Evolutionary conservation across 2,329 filamentous ascomycete genomes (phyloP).

Genomic region (Penicillium sp.): DNA sequence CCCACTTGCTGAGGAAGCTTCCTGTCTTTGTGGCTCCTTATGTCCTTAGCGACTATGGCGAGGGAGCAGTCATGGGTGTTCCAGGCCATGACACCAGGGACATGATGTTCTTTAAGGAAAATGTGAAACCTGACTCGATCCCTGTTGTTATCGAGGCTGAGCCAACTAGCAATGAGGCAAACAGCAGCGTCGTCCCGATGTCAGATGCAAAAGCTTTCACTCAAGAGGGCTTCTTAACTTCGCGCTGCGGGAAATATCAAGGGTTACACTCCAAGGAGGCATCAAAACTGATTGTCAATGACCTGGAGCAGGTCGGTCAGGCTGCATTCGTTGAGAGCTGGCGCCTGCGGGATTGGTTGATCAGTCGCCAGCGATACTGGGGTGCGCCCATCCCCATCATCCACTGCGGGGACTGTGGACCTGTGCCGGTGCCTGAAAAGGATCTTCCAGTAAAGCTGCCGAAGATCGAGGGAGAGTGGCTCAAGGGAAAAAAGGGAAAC

Average conservation of each 20-base stretch:
- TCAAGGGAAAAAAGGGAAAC: conserved; percentile 69
- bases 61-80: conserved; percentile 88
- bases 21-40: conserved; percentile 82
- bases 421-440: conserved; percentile 72
- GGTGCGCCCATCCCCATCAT: conserved; percentile 85
- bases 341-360: conserved; percentile 83
- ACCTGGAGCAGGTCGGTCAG: conserved; percentile 50
- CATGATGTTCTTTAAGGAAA: conserved; percentile 73
- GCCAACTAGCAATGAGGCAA: conserved; percentile 30
- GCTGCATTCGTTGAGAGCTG: conserved; percentile 68
- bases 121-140: conserved; percentile 60
- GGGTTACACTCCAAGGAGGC: conserved; percentile 64
- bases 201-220: conserved; percentile 57
- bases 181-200: conserved; percentile 21
- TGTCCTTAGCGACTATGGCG: conserved; percentile 79
- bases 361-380: conserved; percentile 92
- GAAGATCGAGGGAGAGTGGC: conserved; percentile 64
- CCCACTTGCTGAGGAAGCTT: conserved; percentile 45
- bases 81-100: conserved; percentile 80
- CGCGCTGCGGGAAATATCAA: conserved; percentile 62
- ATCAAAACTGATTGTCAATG: conserved; percentile 57
- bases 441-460: conserved; percentile 77
- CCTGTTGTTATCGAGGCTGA: conserved; percentile 57
- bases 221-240: conserved; percentile 65
- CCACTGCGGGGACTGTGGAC: conserved; percentile 73